Conservation (phyloP, 83 land plant species). For the Picea engelmannii region DNA sequence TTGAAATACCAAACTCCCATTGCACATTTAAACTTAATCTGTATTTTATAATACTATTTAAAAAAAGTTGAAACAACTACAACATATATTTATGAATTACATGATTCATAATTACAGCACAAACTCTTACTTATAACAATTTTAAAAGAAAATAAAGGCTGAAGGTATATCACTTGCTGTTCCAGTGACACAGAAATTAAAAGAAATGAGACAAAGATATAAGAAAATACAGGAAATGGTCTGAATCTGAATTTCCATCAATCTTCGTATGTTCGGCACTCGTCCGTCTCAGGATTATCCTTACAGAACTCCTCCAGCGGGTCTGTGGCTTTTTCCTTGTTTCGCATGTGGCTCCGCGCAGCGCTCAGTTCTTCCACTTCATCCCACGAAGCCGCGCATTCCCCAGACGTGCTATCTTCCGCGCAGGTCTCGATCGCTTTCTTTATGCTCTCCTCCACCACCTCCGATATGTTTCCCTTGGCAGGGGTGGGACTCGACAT, state of each 20-base stretch:
- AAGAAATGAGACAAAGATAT: no score
- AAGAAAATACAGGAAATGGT: no score
- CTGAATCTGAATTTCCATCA: slow-evolving; percentile 16
- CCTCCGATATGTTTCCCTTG: slow-evolving; percentile 41
- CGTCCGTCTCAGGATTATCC: slow-evolving; percentile 85
- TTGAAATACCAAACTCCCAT: no score
- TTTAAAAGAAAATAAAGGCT: no score
- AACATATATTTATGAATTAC: no score
- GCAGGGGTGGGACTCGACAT: slow-evolving; percentile 25
- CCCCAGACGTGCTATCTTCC: slow-evolving; percentile 57
- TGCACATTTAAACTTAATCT: no score
- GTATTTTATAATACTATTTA: no score
- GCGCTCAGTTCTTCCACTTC: slow-evolving; percentile 92
- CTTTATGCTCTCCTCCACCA: slow-evolving; percentile 72
- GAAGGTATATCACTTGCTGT: no score
- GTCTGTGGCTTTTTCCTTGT: slow-evolving; percentile 30
- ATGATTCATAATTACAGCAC: no score
- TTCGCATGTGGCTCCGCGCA: slow-evolving; percentile 51
- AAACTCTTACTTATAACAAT: no score
- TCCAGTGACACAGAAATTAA: no score
- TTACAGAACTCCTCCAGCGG: slow-evolving; percentile 77
- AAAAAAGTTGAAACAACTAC: no score
- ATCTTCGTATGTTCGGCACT: slow-evolving; percentile 84
- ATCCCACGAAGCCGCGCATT: slow-evolving; percentile 94
- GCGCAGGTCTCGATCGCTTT: slow-evolving; percentile 61